Base-by-base conservation (phyloP, 768 basidiomycete genomes). In the Termitomyces sp. region DNA sequence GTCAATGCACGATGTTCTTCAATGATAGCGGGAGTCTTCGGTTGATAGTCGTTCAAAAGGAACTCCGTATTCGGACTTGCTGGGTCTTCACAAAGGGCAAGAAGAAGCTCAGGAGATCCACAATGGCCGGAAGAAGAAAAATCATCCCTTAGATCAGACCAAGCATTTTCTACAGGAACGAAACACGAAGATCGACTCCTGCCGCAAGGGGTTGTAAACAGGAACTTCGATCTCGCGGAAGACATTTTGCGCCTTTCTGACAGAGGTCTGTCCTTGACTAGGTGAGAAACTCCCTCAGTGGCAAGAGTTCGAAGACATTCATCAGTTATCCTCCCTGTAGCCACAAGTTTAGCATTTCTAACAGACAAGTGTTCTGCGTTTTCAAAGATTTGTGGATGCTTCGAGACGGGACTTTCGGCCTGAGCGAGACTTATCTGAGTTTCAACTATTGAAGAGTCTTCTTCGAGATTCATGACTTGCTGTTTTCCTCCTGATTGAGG, bases 1-100 rank as follows among this genome's bases (percentile, higher is more conserved):
- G 75, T 72, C 47, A 84, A 70, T 22, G 73, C 63, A 36, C 62
- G 67, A 51, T 72, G 65, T 44, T 72, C 68, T 48, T 72, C 69
- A 14, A 67, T 50, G 41, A 60, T 56, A 53, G 62, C 52, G 8
- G 66, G 55, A 26, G 63, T 52, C 24, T 64, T 67, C 32, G 52
- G 33, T 55, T 61, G 47, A 44, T 59, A 49, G 54, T 58, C 45
- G 24, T 54, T 53, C 18, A 52, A 44, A 28, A 57, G 22, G 4
- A 47, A 38, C 26, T 56, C 52, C 18, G 46, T 18, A 32, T 52
- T 54, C 18, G 49, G 46, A 33, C 58, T 60, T 33, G 22, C 52
- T n/a, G 38, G 11, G 30, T 51, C 14, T 18, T 61, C 57, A 20
- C 26, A 45, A 26, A 58, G 49, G 28, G 38, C 59, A 47, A 58